Conservation (phyloP, 139 green algal genomes). For the Chlamydomonas applanata region DNA sequence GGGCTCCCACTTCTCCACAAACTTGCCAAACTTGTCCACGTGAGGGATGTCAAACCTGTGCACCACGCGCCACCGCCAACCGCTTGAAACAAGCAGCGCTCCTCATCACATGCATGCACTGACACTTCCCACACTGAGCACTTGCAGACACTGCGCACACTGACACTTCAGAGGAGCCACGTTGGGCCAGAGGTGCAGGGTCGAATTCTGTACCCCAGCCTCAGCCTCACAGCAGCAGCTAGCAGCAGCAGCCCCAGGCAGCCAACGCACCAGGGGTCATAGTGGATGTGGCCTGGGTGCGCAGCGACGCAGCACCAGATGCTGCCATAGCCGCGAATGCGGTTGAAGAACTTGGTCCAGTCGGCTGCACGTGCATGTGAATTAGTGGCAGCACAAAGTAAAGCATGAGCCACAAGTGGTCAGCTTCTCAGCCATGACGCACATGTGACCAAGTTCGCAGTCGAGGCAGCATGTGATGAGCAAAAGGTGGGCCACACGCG, state of each 20-base stretch:
- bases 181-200: too few species aligned
- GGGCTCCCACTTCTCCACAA: constrained; percentile 55
- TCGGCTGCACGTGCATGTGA: constrained; percentile 10
- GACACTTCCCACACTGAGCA: too few species aligned
- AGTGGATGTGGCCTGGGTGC: constrained; percentile 90
- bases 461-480: neutral
- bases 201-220: too few species aligned
- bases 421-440: neutral
- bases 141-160: too few species aligned
- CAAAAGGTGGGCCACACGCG: neutral
- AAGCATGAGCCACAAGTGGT: too few species aligned
- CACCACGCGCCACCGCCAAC: neutral
- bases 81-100: too few species aligned
- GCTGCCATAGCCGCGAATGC: constrained; percentile 58
- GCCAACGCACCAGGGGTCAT: constrained; percentile 58
- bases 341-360: constrained; percentile 56
- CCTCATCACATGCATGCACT: too few species aligned
- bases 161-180: too few species aligned
- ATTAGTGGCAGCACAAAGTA: too few species aligned
- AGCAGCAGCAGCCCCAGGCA: too few species aligned
- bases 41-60: constrained; percentile 46
- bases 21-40: constrained; percentile 61
- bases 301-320: constrained; percentile 91
- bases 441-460: neutral
- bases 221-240: too few species aligned